Evolutionary conservation across 1,139 yeast species (phyloP).

Genomic region (Candida sojae): DNA sequence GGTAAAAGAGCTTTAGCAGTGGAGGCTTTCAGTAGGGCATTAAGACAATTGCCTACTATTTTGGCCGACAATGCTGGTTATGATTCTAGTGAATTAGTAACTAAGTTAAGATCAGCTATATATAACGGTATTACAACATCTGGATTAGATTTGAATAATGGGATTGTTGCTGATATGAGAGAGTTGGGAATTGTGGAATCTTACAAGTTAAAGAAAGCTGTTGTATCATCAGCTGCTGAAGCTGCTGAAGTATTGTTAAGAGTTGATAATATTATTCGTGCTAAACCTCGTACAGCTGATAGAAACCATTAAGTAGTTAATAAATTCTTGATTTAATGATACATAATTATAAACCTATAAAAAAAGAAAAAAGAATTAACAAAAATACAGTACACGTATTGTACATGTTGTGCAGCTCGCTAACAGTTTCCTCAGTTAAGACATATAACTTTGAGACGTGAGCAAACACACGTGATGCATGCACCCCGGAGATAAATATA

Average conservation of each 20-base stretch:
- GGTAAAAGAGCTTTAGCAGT: conserved; percentile 95
- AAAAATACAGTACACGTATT: no score
- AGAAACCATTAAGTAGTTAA: conserved; percentile 49
- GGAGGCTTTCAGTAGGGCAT: conserved; percentile 91
- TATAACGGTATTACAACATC: conserved; percentile 91
- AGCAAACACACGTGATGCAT: no score
- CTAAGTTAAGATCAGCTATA: conserved; percentile 88
- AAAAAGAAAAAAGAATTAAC: no score
- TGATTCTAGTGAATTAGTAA: conserved; percentile 89
- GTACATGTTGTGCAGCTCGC: no score
- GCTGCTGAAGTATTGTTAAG: conserved; percentile 95
- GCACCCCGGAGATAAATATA: no score
- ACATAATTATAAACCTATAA: background rate
- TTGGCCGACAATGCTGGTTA: conserved; percentile 97
- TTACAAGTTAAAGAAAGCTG: conserved; percentile 88
- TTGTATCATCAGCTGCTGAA: conserved; percentile 94
- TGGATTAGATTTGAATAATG: conserved; percentile 84
- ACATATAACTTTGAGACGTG: no score
- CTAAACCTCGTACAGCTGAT: conserved; percentile 96
- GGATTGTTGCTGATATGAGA: conserved; percentile 90
- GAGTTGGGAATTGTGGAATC: conserved; percentile 92
- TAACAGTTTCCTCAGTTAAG: no score
- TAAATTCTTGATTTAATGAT: background rate
- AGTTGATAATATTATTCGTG: conserved; percentile 94
- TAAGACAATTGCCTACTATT: conserved; percentile 93